A percentile compares a stretch with the other conserved stretches of the same genome.
phyloP scores from a whole-genome alignment of 2,329 filamentous ascomycete species.

The Ophidiomyces ophidiicola region DNA sequence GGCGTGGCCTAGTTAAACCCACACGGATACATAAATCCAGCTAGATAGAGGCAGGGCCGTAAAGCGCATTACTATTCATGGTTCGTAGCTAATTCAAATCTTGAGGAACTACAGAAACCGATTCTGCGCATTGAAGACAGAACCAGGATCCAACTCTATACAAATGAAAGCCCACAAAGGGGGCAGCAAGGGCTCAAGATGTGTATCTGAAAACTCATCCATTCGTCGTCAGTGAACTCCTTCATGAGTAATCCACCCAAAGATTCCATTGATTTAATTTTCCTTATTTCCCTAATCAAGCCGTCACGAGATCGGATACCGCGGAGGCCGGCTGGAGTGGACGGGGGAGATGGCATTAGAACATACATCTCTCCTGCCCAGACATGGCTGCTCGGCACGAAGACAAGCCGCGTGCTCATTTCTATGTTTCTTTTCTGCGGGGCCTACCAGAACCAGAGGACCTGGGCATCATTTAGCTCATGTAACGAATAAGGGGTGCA shows the following conservation, averaged over 20 bases:
- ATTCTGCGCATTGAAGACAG: slow-evolving; percentile 1
- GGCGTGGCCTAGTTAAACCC: not conserved
- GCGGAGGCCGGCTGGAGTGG: not conserved
- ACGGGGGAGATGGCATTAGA: not conserved
- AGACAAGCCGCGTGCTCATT: not conserved
- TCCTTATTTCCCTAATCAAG: not conserved
- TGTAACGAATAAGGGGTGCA: not conserved
- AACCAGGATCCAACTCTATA: slow-evolving; percentile 1
- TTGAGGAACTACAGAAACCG: slow-evolving; percentile 1
- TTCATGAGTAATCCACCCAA: slow-evolving; percentile 1
- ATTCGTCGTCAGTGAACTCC: slow-evolving; percentile 1
- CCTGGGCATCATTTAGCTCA: slow-evolving; percentile 19
- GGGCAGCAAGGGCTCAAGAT: not conserved
- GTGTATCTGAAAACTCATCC: not conserved
- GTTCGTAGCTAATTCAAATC: slow-evolving; percentile 4
- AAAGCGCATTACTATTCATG: slow-evolving; percentile 6
- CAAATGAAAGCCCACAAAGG: not conserved
- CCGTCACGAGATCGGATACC: not conserved
- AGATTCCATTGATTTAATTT: not conserved
- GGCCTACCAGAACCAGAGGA: slow-evolving; percentile 29
- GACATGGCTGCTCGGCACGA: no score
- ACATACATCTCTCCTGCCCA: not conserved
- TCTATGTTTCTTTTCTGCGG: slow-evolving; percentile 25
- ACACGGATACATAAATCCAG: no score
- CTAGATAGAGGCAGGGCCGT: no score